Base-by-base conservation (phyloP, 2,329 filamentous ascomycete genomes). In the Magnaporthales sp. region DNA sequence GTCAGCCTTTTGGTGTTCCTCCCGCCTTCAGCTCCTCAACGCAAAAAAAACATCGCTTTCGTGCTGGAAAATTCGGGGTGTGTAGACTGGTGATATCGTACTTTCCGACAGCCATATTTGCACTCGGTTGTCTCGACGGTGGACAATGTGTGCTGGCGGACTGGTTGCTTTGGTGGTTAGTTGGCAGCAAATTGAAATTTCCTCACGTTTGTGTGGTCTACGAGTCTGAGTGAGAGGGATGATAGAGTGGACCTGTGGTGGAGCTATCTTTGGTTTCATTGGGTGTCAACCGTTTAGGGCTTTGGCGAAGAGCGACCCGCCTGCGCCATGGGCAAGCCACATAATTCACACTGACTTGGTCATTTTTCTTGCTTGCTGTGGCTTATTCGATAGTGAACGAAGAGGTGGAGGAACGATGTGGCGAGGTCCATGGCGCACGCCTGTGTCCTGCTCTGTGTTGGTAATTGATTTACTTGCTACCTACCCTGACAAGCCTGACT, bases 71-170 rank as follows among this genome's bases (percentile, higher is more conserved):
- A 46, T 46, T 46, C 63, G 26, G 19, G 9, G 46, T 22, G 38
- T 56, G 26, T 19, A 27, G 10, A 54, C 22, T 10, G 15, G 32
- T 26, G 62, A 64, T 65, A 22, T 19, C 83, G 79, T 79, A 85
- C 83, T 85, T 85, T 82, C 83, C 83, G 81, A 85, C 83, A 79
- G 83, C 83, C 83, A 85, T 85, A 77, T 79, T 73, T 84, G 82
- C 82, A 78, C 80, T 78, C 79, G 77, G 76, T 77, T 77, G 75
- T 80, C 77, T 77, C 76, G 75, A 75, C 72, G 74, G 74, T 75
- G 78, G 79, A 77, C 76, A 73, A 72, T 71, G 70, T 46, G 73
- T 73, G 70, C 71, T 27, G 32, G 46, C 27, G 65, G 76, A 75
- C 76, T 77, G 75, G 77, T 79, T 38, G 30, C 79, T 77, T 75